A percentile compares a stretch with the other conserved stretches of the same genome.
These are phyloP conservation scores for Graphilbum sp. DNA, from an alignment of 2,329 filamentous ascomycete genomes.

Conservation along the genomic window DNA sequence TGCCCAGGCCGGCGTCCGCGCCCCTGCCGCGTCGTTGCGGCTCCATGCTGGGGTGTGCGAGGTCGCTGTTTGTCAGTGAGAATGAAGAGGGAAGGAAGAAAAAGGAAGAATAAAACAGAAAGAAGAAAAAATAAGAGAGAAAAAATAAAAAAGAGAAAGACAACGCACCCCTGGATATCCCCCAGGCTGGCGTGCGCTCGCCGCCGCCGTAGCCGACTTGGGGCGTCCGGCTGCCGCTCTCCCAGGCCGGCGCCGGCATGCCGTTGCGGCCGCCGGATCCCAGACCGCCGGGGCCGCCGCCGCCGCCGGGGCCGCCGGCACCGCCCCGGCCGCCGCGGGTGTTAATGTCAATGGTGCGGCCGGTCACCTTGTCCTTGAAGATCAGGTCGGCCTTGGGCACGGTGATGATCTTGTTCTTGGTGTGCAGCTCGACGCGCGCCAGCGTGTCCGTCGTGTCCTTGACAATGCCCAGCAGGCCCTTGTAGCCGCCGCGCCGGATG, in stretches of 20 bases:
- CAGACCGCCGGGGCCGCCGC: too few species aligned
- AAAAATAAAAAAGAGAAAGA: too few species aligned
- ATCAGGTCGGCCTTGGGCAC: conserved; percentile 67
- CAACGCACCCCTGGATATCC: conserved; percentile 44
- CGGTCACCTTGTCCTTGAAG: conserved; percentile 72
- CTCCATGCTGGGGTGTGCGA: conserved; percentile 47
- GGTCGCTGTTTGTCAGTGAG: too few species aligned
- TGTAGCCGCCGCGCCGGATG: conserved; percentile 74
- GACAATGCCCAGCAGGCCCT: conserved; percentile 85
- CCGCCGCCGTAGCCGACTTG: conserved; percentile 41
- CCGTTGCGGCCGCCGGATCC: conserved; percentile 12
- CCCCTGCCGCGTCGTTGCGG: conserved; percentile 33
- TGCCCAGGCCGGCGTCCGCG: conserved; percentile 53
- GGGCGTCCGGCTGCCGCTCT: conserved; percentile 52
- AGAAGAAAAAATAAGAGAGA: not conserved
- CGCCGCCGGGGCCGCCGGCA: conserved; percentile 13
- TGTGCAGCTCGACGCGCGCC: conserved; percentile 83
- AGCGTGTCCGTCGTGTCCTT: conserved; percentile 81
- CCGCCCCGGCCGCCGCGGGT: conserved; percentile 20
- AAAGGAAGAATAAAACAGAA: not conserved
- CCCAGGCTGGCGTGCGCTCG: conserved; percentile 65
- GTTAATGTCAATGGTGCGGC: conserved; percentile 59
- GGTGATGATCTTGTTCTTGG: conserved; percentile 81
- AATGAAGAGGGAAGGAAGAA: too few species aligned
- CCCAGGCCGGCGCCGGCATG: conserved; percentile 34